Conservation (phyloP, 495 filamentous ascomycete genomes). For the Penicillium steckii region DNA sequence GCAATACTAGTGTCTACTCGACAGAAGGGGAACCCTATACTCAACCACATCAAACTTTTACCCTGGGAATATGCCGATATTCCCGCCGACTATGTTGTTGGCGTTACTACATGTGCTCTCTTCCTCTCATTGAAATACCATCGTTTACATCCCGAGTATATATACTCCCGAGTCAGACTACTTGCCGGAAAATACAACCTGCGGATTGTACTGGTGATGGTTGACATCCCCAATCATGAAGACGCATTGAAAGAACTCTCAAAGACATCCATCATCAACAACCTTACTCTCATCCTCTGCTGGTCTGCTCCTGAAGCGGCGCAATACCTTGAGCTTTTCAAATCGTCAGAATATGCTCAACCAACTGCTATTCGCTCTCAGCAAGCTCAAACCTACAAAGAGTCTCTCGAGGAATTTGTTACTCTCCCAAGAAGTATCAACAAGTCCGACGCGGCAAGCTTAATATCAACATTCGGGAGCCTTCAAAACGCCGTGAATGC, state of each 20-base stretch:
- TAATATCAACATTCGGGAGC: slow-evolving; percentile 87
- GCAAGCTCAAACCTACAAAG: slow-evolving; percentile 77
- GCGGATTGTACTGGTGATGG: slow-evolving; percentile 81
- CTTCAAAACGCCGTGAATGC: slow-evolving; percentile 85
- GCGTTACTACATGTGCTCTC: slow-evolving; percentile 82
- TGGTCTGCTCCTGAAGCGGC: slow-evolving; percentile 93
- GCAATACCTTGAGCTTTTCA: slow-evolving; percentile 91
- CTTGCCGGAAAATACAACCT: slow-evolving; percentile 80
- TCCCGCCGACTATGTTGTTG: slow-evolving; percentile 87
- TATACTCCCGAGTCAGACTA: slow-evolving; percentile 84
- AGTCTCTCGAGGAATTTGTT: slow-evolving; percentile 89
- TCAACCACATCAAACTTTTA: slow-evolving; percentile 76
- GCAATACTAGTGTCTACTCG: slow-evolving; percentile 80
- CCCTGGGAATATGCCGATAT: slow-evolving; percentile 98
- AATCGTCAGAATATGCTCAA: slow-evolving; percentile 82
- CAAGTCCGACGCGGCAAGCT: slow-evolving; percentile 84
- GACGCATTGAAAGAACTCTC: slow-evolving; percentile 77
- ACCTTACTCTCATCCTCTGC: slow-evolving; percentile 86
- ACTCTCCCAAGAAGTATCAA: slow-evolving; percentile 88
- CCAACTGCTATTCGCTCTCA: slow-evolving; percentile 79
- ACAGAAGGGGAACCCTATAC: slow-evolving; percentile 94
- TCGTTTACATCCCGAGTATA: slow-evolving; percentile 94
- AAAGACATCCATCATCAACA: slow-evolving; percentile 88
- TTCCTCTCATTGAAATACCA: slow-evolving; percentile 98
- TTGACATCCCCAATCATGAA: slow-evolving; percentile 88